Evolutionary conservation across 1,284 basidiomycete genomes (phyloP), one percentile per base, ranked within the genome.

Genomic region (Coniophora puteana): DNA sequence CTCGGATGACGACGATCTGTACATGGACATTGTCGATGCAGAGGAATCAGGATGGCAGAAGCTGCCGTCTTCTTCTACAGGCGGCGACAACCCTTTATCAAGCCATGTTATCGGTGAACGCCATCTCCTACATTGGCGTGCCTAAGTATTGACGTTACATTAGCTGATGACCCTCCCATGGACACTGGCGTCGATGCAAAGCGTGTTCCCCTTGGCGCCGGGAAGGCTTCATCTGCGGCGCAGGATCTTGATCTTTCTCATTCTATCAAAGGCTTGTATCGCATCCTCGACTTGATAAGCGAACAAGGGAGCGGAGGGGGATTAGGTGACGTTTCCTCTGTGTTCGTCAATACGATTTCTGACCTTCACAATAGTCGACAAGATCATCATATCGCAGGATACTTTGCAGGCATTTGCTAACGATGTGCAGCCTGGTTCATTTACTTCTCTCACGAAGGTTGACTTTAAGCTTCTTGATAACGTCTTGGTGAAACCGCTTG

Each of bases 341-440:
- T 14, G 10, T n/a, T 25, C 5, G 4, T 30, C 13, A 36, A 30
- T 23, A 35, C 20, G 18, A 34, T 22, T 35, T 8, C n/a, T 47
- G 47, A 25, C 44, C 23, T 28, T 30, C 14, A 21, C 2, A 28
- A 3, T 45, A 80, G 76, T 77, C 17, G 77, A 78, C 44, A 81
- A 82, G 51, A 66, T 81, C 31, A 69, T 81, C 53, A 79, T 80
- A 28, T 66, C 65, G 18, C 72, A 76, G 52, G 66, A 68, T 14
- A 68, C 67, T 2, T 55, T 78, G 17, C 61, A 64, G 39, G 48
- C 49, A 4, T 66, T 78, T 36, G 61, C 76, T 45, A 76, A 78
- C 32, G 52, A 57, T 14, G 40, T 76, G 4, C 61, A 51, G 16
- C 74, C 75, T 0, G 67, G 71, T 0, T 65, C 75, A 1, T 79